These are phyloP conservation scores for Juglanconis juglandina DNA, from an alignment of 2,329 filamentous ascomycete species.

Conservation along the genomic window DNA sequence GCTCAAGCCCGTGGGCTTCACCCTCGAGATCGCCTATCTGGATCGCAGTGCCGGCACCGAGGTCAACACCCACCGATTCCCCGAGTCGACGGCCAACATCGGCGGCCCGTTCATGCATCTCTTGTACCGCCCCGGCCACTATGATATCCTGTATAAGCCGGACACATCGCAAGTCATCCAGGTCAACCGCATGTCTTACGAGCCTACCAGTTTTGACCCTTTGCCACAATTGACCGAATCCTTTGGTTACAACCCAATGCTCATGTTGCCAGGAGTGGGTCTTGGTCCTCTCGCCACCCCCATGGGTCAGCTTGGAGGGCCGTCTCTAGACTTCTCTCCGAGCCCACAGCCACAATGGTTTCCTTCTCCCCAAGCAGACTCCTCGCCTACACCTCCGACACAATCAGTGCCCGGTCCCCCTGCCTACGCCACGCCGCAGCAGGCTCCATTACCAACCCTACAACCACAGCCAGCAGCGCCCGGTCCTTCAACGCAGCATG, in stretches of 20 bases:
- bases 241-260: constrained; percentile 40
- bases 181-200: constrained; percentile 48
- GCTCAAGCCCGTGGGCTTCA: constrained; percentile 73
- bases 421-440: constrained; percentile 17
- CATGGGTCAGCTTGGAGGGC: constrained; percentile 18
- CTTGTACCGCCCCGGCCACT: constrained; percentile 75
- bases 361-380: constrained; percentile 31
- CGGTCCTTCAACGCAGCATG: constrained; percentile 29
- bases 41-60: constrained; percentile 77
- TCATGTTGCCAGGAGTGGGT: constrained; percentile 46
- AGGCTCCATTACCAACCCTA: constrained; percentile 21
- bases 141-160: constrained; percentile 77
- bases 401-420: background rate
- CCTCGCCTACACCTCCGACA: constrained; percentile 18
- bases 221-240: constrained; percentile 22
- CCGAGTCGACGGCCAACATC: constrained; percentile 43
- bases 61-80: constrained; percentile 69
- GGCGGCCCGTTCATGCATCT: constrained; percentile 53
- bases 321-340: constrained; percentile 27
- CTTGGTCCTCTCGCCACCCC: constrained; percentile 18
- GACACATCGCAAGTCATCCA: constrained; percentile 36
- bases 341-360: constrained; percentile 37
- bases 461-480: constrained; percentile 31
- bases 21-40: constrained; percentile 85
- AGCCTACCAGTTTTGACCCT: constrained; percentile 6